Conservation (phyloP, 805 yeast genomes). For the Phaffomyces thermotolerans region DNA sequence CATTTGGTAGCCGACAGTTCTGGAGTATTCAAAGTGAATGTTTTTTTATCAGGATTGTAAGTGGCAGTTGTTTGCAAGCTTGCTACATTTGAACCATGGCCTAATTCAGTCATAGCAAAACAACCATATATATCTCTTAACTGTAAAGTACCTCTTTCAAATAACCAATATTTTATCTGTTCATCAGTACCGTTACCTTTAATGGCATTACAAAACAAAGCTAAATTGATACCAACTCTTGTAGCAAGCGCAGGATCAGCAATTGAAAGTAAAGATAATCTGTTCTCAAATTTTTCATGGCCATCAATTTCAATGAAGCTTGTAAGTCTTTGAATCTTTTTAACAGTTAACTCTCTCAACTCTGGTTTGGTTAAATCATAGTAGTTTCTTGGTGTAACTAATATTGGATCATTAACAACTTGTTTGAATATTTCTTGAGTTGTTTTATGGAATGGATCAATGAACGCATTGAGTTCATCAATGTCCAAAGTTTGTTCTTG, state of each 20-base stretch:
- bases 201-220: slow-evolving; percentile 73
- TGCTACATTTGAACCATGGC: slow-evolving; percentile 92
- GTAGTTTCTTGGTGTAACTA: slow-evolving; percentile 44
- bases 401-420: slow-evolving; percentile 60
- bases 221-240: slow-evolving; percentile 82
- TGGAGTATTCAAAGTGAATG: slow-evolving; percentile 77
- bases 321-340: slow-evolving; percentile 54
- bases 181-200: slow-evolving; percentile 84
- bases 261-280: slow-evolving; percentile 51
- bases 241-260: slow-evolving; percentile 79
- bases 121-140: slow-evolving; percentile 66
- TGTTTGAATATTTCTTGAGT: slow-evolving; percentile 48
- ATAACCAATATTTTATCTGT: slow-evolving; percentile 80
- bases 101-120: slow-evolving; percentile 89
- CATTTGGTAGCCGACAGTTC: slow-evolving; percentile 90
- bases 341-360: slow-evolving; percentile 54
- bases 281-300: slow-evolving; percentile 39
- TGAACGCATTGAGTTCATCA: slow-evolving; percentile 45
- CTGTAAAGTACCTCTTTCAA: slow-evolving; percentile 53
- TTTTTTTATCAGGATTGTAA: slow-evolving; percentile 55
- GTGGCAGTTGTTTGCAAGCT: slow-evolving; percentile 90
- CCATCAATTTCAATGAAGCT: slow-evolving; percentile 46
- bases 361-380: slow-evolving; percentile 52
- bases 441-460: slow-evolving; percentile 43
- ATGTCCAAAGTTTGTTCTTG: slow-evolving; percentile 33